phyloP scores from a whole-genome alignment of 1,284 basidiomycete species.

The Ceratobasidium theobromae region DNA sequence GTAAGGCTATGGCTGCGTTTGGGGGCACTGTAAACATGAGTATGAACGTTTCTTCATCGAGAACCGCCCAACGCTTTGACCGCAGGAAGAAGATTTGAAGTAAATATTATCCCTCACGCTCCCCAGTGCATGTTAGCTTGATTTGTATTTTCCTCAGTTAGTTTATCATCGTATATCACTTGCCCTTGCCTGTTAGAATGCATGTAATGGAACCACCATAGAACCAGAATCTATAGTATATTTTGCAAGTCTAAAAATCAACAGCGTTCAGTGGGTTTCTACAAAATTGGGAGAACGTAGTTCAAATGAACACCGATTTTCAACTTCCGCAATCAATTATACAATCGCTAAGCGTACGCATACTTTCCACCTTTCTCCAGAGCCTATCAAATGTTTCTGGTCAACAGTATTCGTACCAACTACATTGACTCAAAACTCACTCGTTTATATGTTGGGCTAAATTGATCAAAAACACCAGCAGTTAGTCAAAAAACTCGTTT shows the following conservation, averaged over 20 bases:
- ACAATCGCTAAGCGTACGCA: conserved; percentile 32
- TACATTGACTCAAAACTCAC: neutral
- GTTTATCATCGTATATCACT: neutral
- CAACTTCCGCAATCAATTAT: no score
- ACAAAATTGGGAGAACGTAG: no score
- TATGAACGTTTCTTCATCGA: conserved; percentile 4
- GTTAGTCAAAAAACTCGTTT: neutral
- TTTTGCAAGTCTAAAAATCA: no score
- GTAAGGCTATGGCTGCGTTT: conserved; percentile 10
- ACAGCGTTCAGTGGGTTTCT: no score
- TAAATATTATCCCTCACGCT: neutral
- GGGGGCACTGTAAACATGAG: conserved; percentile 26
- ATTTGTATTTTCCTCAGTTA: neutral
- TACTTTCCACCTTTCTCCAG: conserved; percentile 36
- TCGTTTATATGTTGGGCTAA: conserved; percentile 30
- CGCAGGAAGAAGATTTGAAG: conserved; percentile 13
- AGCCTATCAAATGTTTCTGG: conserved; percentile 20
- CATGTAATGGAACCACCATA: no score
- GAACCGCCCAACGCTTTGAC: neutral
- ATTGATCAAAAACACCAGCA: neutral
- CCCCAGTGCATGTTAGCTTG: neutral
- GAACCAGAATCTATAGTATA: no score
- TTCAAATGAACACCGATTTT: no score
- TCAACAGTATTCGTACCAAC: neutral
- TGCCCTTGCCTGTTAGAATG: no score